Base-by-base conservation (phyloP, 129 eudicot genomes). In the Centaurea solstitialis region DNA sequence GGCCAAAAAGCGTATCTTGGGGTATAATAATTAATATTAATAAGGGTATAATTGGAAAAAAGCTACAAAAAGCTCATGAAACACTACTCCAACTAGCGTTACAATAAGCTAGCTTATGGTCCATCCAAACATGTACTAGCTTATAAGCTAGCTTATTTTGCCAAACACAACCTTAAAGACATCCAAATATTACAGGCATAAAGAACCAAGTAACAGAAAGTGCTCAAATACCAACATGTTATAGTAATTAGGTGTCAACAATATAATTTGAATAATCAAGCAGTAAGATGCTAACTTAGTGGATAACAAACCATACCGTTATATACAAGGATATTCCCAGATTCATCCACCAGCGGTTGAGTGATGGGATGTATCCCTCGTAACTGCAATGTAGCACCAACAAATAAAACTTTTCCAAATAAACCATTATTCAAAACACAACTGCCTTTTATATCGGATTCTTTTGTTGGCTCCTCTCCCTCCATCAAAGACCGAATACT, bases 381-480 rank as follows among this genome's bases (percentile, higher is more conserved):
- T 74, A 96, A 82, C 69, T 96, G 99, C 88, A 96, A 86, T 65
- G 92, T 93, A 47, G 99, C 90, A 70, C 99, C 98, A 72, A 96
- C 40, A 79, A 96, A 93, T 67, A 79, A 67, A 84, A 89, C 66
- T 38, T 82, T 78, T n/a, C 83, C 92, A 59, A 71, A 9, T 20
- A 70, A 53, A 21, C 53, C 68, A 37, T 23, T 68, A 39, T 73
- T 80, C 40, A 53, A 66, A 74, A 24, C 38, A 81, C 77, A 81
- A 75, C 43, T 37, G 50, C 73, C 87, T 33, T 9, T 70, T n/a
- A 64, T 1, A 9, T 28, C 18, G 20, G 65, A 40, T 79, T 79
- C 84, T n/a, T 68, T 85, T 7, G 41, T 4, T 33, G 81, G 9
- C 35, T 78, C 90, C 9, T 76, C 90, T 18, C 76, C 82, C 38